Evolutionary conservation across 305 asterid genomes (phyloP).

Genomic region (Plantago lanceolata): DNA sequence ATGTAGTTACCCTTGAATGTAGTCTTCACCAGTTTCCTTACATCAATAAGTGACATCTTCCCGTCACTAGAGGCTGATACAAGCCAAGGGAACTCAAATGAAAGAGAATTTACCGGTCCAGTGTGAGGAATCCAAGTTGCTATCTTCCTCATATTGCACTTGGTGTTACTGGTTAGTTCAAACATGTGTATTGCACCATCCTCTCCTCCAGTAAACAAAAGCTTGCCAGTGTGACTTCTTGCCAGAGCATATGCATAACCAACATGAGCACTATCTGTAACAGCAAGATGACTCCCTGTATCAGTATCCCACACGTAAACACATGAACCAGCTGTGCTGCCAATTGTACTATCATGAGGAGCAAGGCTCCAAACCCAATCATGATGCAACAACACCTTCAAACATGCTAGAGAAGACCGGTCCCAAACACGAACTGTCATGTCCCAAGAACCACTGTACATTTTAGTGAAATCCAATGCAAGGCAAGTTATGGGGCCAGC

Average conservation of each 20-base stretch:
- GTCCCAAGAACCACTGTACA: conserved; percentile 97
- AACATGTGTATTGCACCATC: conserved; percentile 90
- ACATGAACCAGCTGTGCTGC: conserved; percentile 75
- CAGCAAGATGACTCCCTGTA: conserved; percentile 40
- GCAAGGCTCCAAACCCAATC: conserved; percentile 96
- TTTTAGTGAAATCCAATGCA: conserved; percentile 63
- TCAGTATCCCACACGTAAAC: conserved; percentile 69
- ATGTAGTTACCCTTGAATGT: conserved; percentile 9
- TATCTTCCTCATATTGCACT: conserved; percentile 38
- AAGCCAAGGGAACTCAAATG: conserved; percentile 95
- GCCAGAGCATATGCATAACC: conserved; percentile 67
- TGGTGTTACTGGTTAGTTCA: conserved; percentile 42
- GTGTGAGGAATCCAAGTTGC: conserved; percentile 85
- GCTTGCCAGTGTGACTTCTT: conserved; percentile 81
- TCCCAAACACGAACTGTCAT: conserved; percentile 87
- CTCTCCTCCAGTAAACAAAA: conserved; percentile 84
- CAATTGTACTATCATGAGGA: conserved; percentile 70
- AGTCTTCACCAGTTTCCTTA: conserved; percentile 65
- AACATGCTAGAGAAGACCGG: conserved; percentile 58
- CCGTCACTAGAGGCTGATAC: conserved; percentile 93
- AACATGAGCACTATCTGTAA: conserved; percentile 42
- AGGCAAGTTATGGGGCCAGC: conserved; percentile 88
- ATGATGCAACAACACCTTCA: conserved; percentile 60
- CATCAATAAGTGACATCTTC: conserved; percentile 77
- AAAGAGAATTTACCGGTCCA: conserved; percentile 71